Base-by-base conservation (phyloP, 2,329 filamentous ascomycete genomes). In the Pseudopithomyces maydicus region DNA sequence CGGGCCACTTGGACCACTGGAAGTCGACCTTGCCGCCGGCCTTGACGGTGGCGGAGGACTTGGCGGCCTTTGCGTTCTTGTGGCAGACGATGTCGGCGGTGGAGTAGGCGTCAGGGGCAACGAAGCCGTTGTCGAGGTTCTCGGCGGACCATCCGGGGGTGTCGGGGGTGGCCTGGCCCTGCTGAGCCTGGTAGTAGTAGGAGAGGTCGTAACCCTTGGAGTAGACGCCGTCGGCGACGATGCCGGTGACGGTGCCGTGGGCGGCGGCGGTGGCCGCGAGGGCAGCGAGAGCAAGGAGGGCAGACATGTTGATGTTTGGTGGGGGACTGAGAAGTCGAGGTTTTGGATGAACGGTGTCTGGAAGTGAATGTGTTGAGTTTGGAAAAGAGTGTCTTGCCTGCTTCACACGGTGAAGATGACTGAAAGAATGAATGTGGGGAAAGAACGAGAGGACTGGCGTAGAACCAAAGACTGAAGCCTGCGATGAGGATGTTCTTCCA, bases 11-110 rank as follows among this genome's bases (percentile, higher is more conserved):
- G 12, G 80, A 84, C 85, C 85, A 87, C 55, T 79, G 75, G 38
- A 87, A 74, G 53, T 52, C 76, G 62, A 90, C 71, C 8, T 78
- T 79, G 61, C 79, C 78, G 59, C 88, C 88, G 14, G 87, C 88
- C n/a, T 80, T 77, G 36, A 89, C 82, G n/a, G 81, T 76, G 17
- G 83, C 85, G 59, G 80, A 78, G 55, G 80, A 77, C 11, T 60
- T 64, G 23, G 61, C 64, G 26, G 81, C 79, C 29, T 79, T 78
- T 29, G 82, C 85, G 42, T 76, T 74, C 70, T 80, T 80, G 79
- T 90, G 87, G 79, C 86, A 88, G 75, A 86, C 84, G 62, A 88
- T 87, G 62, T 75, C 71, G 47, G 71, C 41, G 15, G 55, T 58
- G 52, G 52, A 56, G 63, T 68, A 75, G 29, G 58, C 46, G 58